These are phyloP conservation scores for Rhazya stricta DNA, from an alignment of 257 asterid genomes.

Conservation along the genomic window DNA sequence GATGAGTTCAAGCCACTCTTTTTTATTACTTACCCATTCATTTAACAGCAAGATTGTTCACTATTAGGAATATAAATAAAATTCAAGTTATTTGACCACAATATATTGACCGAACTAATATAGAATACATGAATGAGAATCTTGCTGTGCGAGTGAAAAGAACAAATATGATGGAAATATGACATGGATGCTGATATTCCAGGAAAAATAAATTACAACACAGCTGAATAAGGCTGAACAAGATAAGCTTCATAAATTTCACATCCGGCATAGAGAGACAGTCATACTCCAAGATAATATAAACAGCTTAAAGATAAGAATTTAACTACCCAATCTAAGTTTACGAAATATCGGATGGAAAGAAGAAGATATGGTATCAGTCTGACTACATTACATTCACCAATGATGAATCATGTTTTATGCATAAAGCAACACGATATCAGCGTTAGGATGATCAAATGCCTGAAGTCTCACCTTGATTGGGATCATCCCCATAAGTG, in stretches of 20 bases:
- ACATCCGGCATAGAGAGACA: neutral
- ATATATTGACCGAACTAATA: neutral
- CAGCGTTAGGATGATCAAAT: neutral
- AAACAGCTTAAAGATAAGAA: neutral
- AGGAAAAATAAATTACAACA: neutral
- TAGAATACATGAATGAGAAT: neutral
- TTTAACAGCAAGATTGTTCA: neutral
- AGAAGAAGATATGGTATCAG: neutral
- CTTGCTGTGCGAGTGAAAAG: neutral
- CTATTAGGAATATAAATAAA: neutral
- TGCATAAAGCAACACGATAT: conserved; percentile 5
- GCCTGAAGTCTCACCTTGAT: conserved; percentile 40
- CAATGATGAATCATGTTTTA: neutral
- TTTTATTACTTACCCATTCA: neutral
- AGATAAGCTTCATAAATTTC: neutral
- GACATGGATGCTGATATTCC: neutral
- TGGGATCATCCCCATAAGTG: conserved; percentile 23
- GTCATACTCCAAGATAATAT: neutral
- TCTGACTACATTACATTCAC: neutral
- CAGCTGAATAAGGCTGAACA: neutral
- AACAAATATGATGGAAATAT: neutral
- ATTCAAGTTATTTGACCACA: neutral
- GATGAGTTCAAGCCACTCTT: neutral
- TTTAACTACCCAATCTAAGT: neutral
- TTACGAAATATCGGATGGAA: neutral